These are phyloP conservation scores for Myrica gale DNA, from an alignment of 306 rosid species.

Conservation along the genomic window DNA sequence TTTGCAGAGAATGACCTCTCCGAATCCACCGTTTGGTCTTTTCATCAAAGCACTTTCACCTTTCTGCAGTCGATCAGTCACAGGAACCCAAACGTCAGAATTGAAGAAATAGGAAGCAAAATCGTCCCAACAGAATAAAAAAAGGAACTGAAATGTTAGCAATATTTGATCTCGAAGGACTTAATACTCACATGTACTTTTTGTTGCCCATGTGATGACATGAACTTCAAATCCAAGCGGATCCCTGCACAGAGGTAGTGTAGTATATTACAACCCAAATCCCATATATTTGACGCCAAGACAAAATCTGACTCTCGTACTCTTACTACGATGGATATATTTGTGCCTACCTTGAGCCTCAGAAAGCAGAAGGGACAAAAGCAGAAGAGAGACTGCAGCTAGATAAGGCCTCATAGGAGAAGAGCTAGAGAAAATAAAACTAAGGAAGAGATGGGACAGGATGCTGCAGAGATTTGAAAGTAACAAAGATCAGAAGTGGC, in stretches of 20 bases:
- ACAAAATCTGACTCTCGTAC: slow-evolving; percentile 6
- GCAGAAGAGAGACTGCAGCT: slow-evolving; percentile 51
- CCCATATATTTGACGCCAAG: background rate
- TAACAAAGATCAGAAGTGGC: slow-evolving; percentile 14
- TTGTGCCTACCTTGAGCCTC: slow-evolving; percentile 54
- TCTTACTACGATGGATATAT: background rate
- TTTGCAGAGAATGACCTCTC: slow-evolving; percentile 24
- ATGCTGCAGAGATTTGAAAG: slow-evolving; percentile 10
- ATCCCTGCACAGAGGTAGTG: slow-evolving; percentile 50
- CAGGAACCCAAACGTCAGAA: slow-evolving; percentile 8
- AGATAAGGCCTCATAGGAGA: slow-evolving; percentile 53
- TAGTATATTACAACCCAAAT: slow-evolving; percentile 12
- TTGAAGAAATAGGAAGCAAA: background rate
- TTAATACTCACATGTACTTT: slow-evolving; percentile 43
- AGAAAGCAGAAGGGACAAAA: slow-evolving; percentile 51
- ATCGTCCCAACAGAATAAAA: background rate
- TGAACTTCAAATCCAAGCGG: slow-evolving; percentile 53
- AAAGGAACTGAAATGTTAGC: slow-evolving; percentile 8
- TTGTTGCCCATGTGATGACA: slow-evolving; percentile 29
- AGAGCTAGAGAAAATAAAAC: background rate
- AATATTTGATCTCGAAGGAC: background rate
- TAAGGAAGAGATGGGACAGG: slow-evolving; percentile 1
- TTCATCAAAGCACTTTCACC: slow-evolving; percentile 24
- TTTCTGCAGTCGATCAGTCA: slow-evolving; percentile 34
- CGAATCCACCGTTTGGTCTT: background rate